These are phyloP conservation scores for Colletotrichum viniferum DNA, from an alignment of 2,329 filamentous ascomycete genomes.

Conservation along the genomic window DNA sequence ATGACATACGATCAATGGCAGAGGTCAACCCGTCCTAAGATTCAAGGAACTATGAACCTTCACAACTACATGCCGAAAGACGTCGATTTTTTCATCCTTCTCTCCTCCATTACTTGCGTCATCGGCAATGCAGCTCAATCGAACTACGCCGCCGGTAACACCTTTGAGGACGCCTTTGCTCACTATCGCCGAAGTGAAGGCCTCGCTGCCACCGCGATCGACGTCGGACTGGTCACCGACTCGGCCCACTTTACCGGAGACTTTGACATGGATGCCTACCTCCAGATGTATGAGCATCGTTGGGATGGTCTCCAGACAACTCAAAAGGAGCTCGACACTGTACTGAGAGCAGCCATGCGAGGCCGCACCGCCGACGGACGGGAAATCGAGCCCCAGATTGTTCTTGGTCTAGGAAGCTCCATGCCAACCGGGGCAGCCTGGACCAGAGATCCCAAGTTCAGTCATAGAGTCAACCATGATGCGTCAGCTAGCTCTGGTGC, in stretches of 20 bases:
- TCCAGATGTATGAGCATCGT: slow-evolving; percentile 9
- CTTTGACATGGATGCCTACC: not conserved
- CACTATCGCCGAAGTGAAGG: slow-evolving; percentile 22
- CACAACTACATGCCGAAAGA: slow-evolving; percentile 26
- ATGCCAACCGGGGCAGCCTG: not conserved
- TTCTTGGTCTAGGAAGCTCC: not conserved
- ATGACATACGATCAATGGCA: slow-evolving; percentile 41
- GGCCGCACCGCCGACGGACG: not conserved
- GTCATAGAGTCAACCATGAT: not conserved
- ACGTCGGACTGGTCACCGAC: slow-evolving; percentile 21
- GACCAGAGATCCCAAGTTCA: slow-evolving; percentile 5
- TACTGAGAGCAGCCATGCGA: not conserved
- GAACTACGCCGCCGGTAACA: slow-evolving; percentile 43
- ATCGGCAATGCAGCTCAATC: slow-evolving; percentile 38
- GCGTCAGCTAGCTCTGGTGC: not conserved
- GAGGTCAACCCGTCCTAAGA: slow-evolving; percentile 31
- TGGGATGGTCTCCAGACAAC: slow-evolving; percentile 1
- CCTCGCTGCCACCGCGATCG: slow-evolving; percentile 23
- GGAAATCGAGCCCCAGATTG: not conserved
- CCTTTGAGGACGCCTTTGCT: slow-evolving; percentile 34
- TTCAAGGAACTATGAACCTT: slow-evolving; percentile 32
- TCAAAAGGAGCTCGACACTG: not conserved
- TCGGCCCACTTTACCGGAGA: not conserved
- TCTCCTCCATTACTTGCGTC: slow-evolving; percentile 39
- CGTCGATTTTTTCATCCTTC: slow-evolving; percentile 42